Conservation (phyloP, 2,329 filamentous ascomycete genomes). For the Pseudogymnoascus sp. region DNA sequence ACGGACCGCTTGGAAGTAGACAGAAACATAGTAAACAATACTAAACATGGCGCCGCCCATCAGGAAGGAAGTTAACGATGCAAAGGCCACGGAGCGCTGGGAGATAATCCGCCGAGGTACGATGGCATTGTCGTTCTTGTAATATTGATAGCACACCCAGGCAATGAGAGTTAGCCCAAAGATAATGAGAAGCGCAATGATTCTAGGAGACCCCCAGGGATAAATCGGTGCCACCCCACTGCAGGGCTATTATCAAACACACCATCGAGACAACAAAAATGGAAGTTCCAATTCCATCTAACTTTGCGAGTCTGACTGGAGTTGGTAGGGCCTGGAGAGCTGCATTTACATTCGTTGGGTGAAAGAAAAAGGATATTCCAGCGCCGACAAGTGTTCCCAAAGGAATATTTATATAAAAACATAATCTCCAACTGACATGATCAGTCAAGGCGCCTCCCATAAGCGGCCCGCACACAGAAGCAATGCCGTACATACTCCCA, state of each 20-base stretch:
- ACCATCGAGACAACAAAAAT: conserved; percentile 23
- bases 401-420: conserved; percentile 31
- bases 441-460: conserved; percentile 35
- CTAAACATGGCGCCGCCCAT: conserved; percentile 24
- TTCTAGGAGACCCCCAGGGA: conserved; percentile 26
- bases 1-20: conserved; percentile 38
- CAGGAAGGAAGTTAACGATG: conserved; percentile 27
- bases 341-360: conserved; percentile 23
- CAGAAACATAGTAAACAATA: conserved; percentile 33
- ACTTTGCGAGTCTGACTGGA: conserved; percentile 38
- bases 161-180: conserved; percentile 15
- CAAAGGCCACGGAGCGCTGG: conserved; percentile 27
- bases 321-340: conserved; percentile 30
- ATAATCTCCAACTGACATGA: conserved; percentile 26
- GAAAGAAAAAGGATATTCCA: conserved; percentile 33
- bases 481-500: conserved; percentile 20
- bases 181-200: conserved; percentile 28
- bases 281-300: conserved; percentile 31
- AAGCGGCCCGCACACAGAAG: conserved; percentile 23
- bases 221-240: conserved; percentile 38
- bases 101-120: conserved; percentile 30
- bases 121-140: conserved; percentile 26
- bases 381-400: conserved; percentile 28
- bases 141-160: conserved; percentile 21
- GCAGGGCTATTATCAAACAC: conserved; percentile 26